Evolutionary conservation across 441 rosid genomes (phyloP).

Genomic region (Oxalis stricta): DNA sequence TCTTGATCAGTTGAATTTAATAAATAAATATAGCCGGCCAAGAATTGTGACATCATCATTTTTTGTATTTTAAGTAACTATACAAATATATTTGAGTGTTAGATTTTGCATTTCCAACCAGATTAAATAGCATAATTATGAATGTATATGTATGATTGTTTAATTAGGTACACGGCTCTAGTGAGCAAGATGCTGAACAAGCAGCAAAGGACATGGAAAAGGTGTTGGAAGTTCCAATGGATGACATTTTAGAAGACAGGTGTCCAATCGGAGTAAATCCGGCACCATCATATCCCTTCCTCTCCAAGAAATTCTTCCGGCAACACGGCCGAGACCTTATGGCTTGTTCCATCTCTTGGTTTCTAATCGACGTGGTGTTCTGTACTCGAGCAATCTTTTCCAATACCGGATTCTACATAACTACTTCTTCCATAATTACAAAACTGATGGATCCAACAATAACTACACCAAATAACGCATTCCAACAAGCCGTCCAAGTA

Average conservation of each 20-base stretch:
- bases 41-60: too few relatives aligned
- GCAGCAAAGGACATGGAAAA: slow-evolving; percentile 58
- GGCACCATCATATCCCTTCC: slow-evolving; percentile 25
- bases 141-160: too few relatives aligned
- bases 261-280: neutral
- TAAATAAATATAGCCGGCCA: too few relatives aligned
- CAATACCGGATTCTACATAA: slow-evolving; percentile 32
- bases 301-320: slow-evolving; percentile 37
- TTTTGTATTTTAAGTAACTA: too few relatives aligned
- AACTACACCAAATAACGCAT: slow-evolving; percentile 19
- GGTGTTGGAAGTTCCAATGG: slow-evolving; percentile 29
- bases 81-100: too few relatives aligned
- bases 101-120: too few relatives aligned
- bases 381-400: slow-evolving; percentile 44
- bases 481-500: slow-evolving; percentile 21
- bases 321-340: slow-evolving; percentile 58
- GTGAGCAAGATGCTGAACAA: slow-evolving; percentile 41
- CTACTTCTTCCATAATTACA: neutral
- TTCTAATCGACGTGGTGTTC: slow-evolving; percentile 48
- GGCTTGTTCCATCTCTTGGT: slow-evolving; percentile 42
- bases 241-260: slow-evolving; percentile 33
- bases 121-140: too few relatives aligned
- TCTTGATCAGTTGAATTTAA: too few relatives aligned
- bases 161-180: slow-evolving; percentile 48
- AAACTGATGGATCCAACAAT: too few relatives aligned